Evolutionary conservation across 2,329 filamentous ascomycete species (phyloP).

Genomic region (Fusarium coffeatum): DNA sequence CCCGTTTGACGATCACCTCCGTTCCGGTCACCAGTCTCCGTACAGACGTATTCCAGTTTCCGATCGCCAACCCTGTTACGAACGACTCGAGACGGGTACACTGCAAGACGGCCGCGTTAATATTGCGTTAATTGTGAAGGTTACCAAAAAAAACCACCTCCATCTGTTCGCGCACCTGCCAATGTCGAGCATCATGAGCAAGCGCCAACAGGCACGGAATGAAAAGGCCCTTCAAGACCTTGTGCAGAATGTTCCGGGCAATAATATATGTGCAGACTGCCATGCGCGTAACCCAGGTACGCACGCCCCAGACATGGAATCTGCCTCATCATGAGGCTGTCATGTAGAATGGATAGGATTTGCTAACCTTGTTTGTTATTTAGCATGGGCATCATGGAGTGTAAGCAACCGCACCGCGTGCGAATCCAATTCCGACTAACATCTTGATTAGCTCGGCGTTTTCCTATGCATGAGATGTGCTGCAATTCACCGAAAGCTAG

Average conservation of each 20-base stretch:
- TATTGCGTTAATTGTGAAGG: constrained; percentile 15
- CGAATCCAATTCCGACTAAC: constrained; percentile 35
- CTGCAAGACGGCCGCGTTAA: constrained; percentile 17
- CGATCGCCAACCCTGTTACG: constrained; percentile 25
- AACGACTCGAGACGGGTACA: constrained; percentile 41
- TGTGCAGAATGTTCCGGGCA: constrained; percentile 83
- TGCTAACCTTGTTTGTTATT: constrained; percentile 45
- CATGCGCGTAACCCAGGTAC: constrained; percentile 89
- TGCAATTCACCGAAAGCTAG: constrained; percentile 92
- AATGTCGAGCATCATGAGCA: constrained; percentile 84
- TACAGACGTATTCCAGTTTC: constrained; percentile 13
- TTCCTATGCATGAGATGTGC: constrained; percentile 99
- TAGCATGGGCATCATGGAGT: constrained; percentile 97
- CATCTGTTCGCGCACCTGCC: constrained; percentile 23
- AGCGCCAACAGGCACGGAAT: constrained; percentile 97
- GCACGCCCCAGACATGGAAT: constrained; percentile 55
- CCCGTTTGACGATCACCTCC: constrained; percentile 24
- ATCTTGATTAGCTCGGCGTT: constrained; percentile 76
- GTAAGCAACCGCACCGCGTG: constrained; percentile 63
- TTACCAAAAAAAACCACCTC: not conserved
- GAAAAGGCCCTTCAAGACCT: constrained; percentile 92
- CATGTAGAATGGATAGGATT: constrained; percentile 10
- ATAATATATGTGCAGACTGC: constrained; percentile 95
- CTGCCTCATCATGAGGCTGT: not conserved
- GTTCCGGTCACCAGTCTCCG: constrained; percentile 29